Evolutionary conservation across 2,329 filamentous ascomycete species (phyloP), one percentile per base, ranked within the genome.

Genomic region (Monilinia vaccinii-corymbosi): DNA sequence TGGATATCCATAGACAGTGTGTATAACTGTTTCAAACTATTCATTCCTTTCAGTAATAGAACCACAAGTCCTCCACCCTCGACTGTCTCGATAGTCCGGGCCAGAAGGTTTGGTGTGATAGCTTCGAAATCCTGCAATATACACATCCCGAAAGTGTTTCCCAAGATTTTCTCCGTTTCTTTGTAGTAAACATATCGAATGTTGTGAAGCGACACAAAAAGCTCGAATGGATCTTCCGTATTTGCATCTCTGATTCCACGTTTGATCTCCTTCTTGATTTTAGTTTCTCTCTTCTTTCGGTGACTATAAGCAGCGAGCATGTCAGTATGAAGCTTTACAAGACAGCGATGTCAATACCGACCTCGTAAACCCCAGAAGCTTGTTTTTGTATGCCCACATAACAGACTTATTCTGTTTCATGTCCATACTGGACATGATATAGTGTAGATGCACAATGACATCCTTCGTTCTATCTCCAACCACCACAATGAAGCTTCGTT

Each of bases 171-270:
- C 71, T 99, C 94, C 32, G 94, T 97, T 78, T 99, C 94, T 77
- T 99, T 99, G 80, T 99, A 99, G 81, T 96, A 99, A 61, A 94
- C 91, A 82, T 99, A 99, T 74, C 94, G 89, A 73, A 99, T 96
- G 75, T 97, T 91, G 77, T 97, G 89, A 60, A 96, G 85, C 61
- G 91, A 94, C 69, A 97, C 88, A 76, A 97, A 99, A 58, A 97
- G 83, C 76, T 99, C 94, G 78, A 99, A 99, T 0, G 94, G 89
- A 72, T 99, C 94, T 72, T 96, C 91, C 58, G 85, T 83, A 74
- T 99, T 96, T 64, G 89, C 84, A 75, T 99, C 94, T 71, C 95
- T 85, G 66, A 92, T 91, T 48, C 94, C 94, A 69, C 91, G 84
- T 78, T 96, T 97, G 75, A 99, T 91, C 71, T 99, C 94, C 75